Evolutionary conservation across 2,329 filamentous ascomycete genomes (phyloP), one percentile per base, ranked within the genome.

Genomic region (Alternaria gaisen): DNA sequence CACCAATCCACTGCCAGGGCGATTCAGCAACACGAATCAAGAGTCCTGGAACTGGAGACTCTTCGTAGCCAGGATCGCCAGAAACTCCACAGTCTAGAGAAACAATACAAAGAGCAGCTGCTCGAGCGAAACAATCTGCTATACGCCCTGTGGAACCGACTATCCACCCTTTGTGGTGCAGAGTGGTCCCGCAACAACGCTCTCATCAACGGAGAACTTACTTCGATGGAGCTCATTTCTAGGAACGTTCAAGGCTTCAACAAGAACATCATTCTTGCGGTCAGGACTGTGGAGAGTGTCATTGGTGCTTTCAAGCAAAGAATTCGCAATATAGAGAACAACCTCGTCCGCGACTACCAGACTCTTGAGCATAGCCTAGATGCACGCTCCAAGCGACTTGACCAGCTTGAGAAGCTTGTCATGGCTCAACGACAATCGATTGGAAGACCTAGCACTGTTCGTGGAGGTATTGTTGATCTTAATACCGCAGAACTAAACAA

Each of bases 161-260:
- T 99, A 9, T 94, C 92, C 4, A 85, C 88, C 0, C 85, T 98
- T 43, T 98, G 95, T 72, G 95, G 95, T 11, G 86, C 88, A 0
- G 95, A 98, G 74, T 99, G 95, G 94, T 88, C 91, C 5, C 91
- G 97, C 77, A 89, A 90, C 72, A 94, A 98, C 78, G 91, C 90
- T 58, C 87, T 97, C 24, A 91, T 98, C 74, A 94, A 95, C 71
- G 92, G 93, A 20, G 91, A 94, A 61, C 82, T 97, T 7, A 93
- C 94, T 0, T 93, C 91, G 12, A 85, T 96, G 34, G 94, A 97
- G 72, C 89, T 93, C 14, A 91, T 99, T 63, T 88, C 90, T 1
- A 94, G 90, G 51, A 93, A 95, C 80, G 85, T 98, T 5, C 90
- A 91, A 0, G 92, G 91, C 1, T 98, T 98, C 80, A 92, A 91